Evolutionary conservation across 1,284 basidiomycete species (phyloP).

Genomic region (Sanghuangporus baumii): DNA sequence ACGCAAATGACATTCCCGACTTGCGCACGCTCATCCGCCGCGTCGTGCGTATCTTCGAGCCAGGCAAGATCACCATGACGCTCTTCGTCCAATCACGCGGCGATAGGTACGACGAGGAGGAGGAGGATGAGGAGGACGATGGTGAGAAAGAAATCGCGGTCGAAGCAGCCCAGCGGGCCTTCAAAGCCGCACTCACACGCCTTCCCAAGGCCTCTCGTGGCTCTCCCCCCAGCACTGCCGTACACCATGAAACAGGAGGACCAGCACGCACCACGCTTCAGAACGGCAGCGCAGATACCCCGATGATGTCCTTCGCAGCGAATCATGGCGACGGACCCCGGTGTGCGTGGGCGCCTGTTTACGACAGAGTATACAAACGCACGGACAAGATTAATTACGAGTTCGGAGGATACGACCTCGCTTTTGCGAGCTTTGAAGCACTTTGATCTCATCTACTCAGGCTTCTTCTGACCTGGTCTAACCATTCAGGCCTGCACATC

Average conservation of each 20-base stretch:
- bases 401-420: constrained; percentile 92
- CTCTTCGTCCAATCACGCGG: constrained; percentile 81
- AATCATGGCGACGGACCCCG: not conserved
- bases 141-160: constrained; percentile 48
- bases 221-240: not conserved
- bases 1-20: constrained; percentile 54
- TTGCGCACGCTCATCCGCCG: constrained; percentile 78
- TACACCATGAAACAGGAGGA: not conserved
- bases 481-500: not conserved
- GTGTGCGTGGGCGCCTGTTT: not conserved
- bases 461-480: not conserved
- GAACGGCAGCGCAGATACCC: constrained; percentile 1
- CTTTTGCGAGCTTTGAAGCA: constrained; percentile 85
- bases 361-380: constrained; percentile 45
- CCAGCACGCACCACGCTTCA: not conserved
- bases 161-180: constrained; percentile 64
- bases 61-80: constrained; percentile 82
- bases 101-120: constrained; percentile 27
- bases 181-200: constrained; percentile 52
- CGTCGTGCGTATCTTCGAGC: constrained; percentile 91
- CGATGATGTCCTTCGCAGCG: constrained; percentile 16
- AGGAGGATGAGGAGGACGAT: constrained; percentile 47
- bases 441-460: constrained; percentile 24
- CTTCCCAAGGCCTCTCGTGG: not conserved
- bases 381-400: constrained; percentile 99